These are phyloP conservation scores for Globisporangium megalacanthum DNA, from an alignment of 352 stramenopile species.

Conservation along the genomic window DNA sequence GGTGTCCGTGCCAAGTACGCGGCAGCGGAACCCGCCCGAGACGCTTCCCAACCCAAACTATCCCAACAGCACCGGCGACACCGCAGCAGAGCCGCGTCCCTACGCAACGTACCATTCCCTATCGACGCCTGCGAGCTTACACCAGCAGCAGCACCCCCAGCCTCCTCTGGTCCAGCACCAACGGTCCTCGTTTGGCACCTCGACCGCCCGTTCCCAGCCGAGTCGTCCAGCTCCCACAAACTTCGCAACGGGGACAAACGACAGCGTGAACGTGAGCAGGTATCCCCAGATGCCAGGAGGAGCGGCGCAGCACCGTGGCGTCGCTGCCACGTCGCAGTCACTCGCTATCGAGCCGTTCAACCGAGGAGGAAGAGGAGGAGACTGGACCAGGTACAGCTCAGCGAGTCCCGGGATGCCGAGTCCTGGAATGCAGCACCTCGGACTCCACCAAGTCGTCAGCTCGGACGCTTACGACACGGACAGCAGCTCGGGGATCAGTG, in stretches of 20 bases:
- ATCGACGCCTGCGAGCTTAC: too few relatives aligned
- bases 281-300: background rate
- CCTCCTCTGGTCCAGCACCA: too few relatives aligned
- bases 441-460: conserved; percentile 10
- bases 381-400: background rate
- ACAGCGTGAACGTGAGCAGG: background rate
- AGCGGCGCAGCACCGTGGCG: background rate
- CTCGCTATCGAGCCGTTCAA: conserved; percentile 13
- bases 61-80: background rate
- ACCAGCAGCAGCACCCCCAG: too few relatives aligned
- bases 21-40: too few relatives aligned
- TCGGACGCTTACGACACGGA: conserved; percentile 10
- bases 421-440: conserved; percentile 4
- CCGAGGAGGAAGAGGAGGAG: background rate
- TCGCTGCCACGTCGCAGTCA: background rate
- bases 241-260: background rate
- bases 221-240: too few relatives aligned
- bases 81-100: too few relatives aligned
- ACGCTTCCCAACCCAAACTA: background rate
- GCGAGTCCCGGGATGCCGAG: conserved; percentile 1
- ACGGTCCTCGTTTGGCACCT: too few relatives aligned
- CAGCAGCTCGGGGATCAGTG: background rate
- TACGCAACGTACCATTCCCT: too few relatives aligned
- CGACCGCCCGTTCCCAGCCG: too few relatives aligned
- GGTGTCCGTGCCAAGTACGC: background rate